Evolutionary conservation across 768 basidiomycete genomes (phyloP).

Genomic region (Mrakia hoshinonis): DNA sequence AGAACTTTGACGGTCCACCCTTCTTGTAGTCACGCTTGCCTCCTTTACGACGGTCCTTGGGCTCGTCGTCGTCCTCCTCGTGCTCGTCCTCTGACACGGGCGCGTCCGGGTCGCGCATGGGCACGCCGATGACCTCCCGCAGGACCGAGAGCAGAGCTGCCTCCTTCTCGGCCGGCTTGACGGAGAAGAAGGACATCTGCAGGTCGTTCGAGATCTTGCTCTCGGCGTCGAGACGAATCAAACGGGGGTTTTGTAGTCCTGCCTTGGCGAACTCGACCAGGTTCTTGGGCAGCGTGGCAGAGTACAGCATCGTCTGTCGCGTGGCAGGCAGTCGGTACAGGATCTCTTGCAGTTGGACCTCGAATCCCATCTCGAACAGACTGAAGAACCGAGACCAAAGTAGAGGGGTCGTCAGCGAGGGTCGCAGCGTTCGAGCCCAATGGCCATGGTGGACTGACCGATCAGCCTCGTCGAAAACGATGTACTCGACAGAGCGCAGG

Average conservation of each 20-base stretch:
- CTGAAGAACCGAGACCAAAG: constrained; percentile 23
- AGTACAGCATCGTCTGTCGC: constrained; percentile 89
- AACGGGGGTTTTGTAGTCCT: constrained; percentile 76
- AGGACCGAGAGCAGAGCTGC: constrained; percentile 75
- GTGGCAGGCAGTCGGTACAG: constrained; percentile 73
- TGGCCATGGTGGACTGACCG: constrained; percentile 43
- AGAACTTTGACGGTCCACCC: constrained; percentile 41
- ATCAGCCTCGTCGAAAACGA: constrained; percentile 97
- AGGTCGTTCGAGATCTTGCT: constrained; percentile 91
- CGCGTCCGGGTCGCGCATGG: constrained; percentile 30
- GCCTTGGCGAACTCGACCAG: constrained; percentile 98
- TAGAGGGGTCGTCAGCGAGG: not conserved
- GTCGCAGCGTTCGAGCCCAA: not conserved
- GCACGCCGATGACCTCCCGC: constrained; percentile 77
- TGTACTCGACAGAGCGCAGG: constrained; percentile 72
- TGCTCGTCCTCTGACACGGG: constrained; percentile 31
- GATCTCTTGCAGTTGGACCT: constrained; percentile 82
- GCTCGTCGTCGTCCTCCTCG: constrained; percentile 32
- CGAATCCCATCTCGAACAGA: constrained; percentile 97
- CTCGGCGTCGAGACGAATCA: constrained; percentile 92
- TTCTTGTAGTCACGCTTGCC: constrained; percentile 48
- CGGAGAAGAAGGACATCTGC: constrained; percentile 85
- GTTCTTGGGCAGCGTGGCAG: constrained; percentile 89
- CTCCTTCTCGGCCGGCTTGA: constrained; percentile 89
- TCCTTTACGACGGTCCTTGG: constrained; percentile 38